Conservation (phyloP, 148 eudicot species). For the Chenopodium suecicum region DNA sequence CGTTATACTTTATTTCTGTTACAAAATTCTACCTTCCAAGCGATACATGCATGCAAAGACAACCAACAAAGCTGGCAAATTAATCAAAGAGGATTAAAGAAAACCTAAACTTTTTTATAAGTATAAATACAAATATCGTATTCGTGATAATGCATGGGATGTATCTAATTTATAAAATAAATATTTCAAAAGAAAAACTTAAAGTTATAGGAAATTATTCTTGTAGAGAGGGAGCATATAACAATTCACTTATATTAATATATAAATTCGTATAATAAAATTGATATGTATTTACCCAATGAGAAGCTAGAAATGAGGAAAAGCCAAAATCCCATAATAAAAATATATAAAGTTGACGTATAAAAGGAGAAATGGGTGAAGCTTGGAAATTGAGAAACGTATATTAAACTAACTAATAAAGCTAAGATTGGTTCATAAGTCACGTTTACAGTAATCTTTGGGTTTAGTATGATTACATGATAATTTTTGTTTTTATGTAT, state of each 20-base stretch:
- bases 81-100: not conserved
- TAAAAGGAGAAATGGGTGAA: slow-evolving; percentile 1
- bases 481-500: not conserved
- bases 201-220: no score
- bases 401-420: slow-evolving; percentile 6
- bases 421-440: slow-evolving; percentile 20
- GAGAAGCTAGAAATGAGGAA: not conserved
- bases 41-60: slow-evolving; percentile 9
- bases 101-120: not conserved
- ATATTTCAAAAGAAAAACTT: no score
- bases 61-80: slow-evolving; percentile 18
- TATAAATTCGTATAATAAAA: not conserved
- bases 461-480: not conserved
- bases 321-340: not conserved
- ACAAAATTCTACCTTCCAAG: slow-evolving; percentile 3
- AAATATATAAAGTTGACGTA: not conserved
- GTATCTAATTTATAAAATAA: no score
- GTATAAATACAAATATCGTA: no score
- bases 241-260: no score
- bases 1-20: not conserved
- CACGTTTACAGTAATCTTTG: slow-evolving; percentile 9
- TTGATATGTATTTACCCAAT: not conserved
- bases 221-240: no score
- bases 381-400: slow-evolving; percentile 21
- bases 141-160: no score